These are phyloP conservation scores for Adansonia rubrostipa DNA, from an alignment of 441 rosid genomes.

Conservation along the genomic window DNA sequence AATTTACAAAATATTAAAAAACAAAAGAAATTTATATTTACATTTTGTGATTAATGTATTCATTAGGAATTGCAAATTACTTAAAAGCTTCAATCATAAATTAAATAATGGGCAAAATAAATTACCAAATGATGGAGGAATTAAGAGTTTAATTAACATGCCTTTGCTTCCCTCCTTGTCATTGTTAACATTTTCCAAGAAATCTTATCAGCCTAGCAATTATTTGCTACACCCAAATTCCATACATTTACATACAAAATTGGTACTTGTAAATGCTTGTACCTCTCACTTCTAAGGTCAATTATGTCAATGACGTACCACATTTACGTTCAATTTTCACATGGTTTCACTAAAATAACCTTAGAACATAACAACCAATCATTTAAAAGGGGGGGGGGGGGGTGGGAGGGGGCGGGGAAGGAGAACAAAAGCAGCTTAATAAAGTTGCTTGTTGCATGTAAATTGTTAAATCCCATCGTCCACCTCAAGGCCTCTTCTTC, in stretches of 20 bases:
- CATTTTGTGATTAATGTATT: not conserved
- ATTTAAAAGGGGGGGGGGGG: not conserved
- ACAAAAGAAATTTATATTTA: not conserved
- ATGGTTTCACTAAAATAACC: not conserved
- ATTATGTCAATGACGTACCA: not conserved
- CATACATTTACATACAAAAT: not conserved
- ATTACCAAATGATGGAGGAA: not conserved
- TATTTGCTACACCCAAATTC: not conserved
- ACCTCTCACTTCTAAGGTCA: not conserved
- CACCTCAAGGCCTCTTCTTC: conserved; percentile 1
- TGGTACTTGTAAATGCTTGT: not conserved
- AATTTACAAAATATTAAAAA: not conserved
- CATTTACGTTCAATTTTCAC: too few relatives aligned
- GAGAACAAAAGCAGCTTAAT: not conserved
- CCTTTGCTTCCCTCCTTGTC: not conserved
- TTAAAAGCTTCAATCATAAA: not conserved
- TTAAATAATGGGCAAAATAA: not conserved
- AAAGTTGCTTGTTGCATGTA: conserved; percentile 14
- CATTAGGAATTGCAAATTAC: not conserved
- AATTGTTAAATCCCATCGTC: conserved; percentile 14
- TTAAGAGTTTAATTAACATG: not conserved
- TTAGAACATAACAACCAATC: not conserved
- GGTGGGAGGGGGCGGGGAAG: too few relatives aligned
- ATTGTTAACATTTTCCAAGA: conserved; percentile 12
- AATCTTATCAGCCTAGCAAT: not conserved